Conservation (phyloP, 805 yeast species). For the Lipomyces sp. region DNA sequence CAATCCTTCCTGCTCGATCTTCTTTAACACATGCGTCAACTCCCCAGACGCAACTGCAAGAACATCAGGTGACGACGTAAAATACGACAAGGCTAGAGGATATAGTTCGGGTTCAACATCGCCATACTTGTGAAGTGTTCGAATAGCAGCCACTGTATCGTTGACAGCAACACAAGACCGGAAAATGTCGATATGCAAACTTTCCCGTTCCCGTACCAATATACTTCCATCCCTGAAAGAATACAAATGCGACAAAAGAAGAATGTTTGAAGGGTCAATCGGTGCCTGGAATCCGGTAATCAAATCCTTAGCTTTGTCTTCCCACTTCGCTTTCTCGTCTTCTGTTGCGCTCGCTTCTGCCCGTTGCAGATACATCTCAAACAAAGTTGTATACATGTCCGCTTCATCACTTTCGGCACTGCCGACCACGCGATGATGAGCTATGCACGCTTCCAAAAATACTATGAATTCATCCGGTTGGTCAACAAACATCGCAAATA, state of each 20-base stretch:
- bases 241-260: slow-evolving; percentile 55
- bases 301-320: slow-evolving; percentile 56
- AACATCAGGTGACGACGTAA: slow-evolving; percentile 54
- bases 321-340: slow-evolving; percentile 54
- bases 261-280: slow-evolving; percentile 54
- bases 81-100: slow-evolving; percentile 59
- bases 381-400: slow-evolving; percentile 72
- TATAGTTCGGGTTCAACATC: slow-evolving; percentile 61
- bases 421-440: slow-evolving; percentile 46
- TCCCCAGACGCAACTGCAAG: slow-evolving; percentile 42
- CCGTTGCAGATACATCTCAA: slow-evolving; percentile 72
- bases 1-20: slow-evolving; percentile 50
- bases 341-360: slow-evolving; percentile 43
- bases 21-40: slow-evolving; percentile 50
- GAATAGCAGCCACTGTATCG: slow-evolving; percentile 56
- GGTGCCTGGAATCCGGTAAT: slow-evolving; percentile 47
- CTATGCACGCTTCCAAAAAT: slow-evolving; percentile 72
- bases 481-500: slow-evolving; percentile 81
- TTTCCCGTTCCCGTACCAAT: slow-evolving; percentile 37
- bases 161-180: slow-evolving; percentile 59
- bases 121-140: slow-evolving; percentile 58
- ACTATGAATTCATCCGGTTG: slow-evolving; percentile 86
- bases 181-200: slow-evolving; percentile 60
- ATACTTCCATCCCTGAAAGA: slow-evolving; percentile 35
- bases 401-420: slow-evolving; percentile 66